Evolutionary conservation across 352 stramenopile genomes (phyloP).

Genomic region (Phytophthora citricola): DNA sequence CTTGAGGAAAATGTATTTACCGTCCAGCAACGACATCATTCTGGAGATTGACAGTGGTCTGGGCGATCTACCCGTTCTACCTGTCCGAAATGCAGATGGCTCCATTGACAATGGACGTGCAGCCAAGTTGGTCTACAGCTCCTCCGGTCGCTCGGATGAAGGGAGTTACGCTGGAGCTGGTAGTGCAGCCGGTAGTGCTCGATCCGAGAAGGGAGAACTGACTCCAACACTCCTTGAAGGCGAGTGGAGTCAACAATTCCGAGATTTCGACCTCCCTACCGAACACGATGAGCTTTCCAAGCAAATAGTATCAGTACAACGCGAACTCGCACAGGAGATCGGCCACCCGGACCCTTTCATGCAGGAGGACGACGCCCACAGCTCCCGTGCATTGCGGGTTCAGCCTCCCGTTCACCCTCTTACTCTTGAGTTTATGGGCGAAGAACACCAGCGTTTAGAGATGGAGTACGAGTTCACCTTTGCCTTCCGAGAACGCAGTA

Average conservation of each 20-base stretch:
- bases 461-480: conserved; percentile 81
- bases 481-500: conserved; percentile 65
- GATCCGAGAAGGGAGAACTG: conserved; percentile 45
- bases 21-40: conserved; percentile 86
- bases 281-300: conserved; percentile 86
- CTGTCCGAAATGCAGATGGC: conserved; percentile 20
- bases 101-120: conserved; percentile 20
- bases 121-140: conserved; percentile 34
- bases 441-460: conserved; percentile 81
- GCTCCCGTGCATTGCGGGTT: conserved; percentile 61
- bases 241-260: conserved; percentile 84
- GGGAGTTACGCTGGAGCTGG: conserved; percentile 22
- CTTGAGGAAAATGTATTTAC: conserved; percentile 85
- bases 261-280: conserved; percentile 76
- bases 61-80: conserved; percentile 34
- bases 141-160: conserved; percentile 47
- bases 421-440: conserved; percentile 86
- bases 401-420: conserved; percentile 78
- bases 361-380: conserved; percentile 75
- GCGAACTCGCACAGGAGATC: conserved; percentile 79
- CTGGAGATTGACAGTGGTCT: conserved; percentile 84
- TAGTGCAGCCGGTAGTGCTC: conserved; percentile 9
- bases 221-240: conserved; percentile 64
- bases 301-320: conserved; percentile 71
- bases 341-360: conserved; percentile 65